phyloP scores from a whole-genome alignment of 148 eudicot species.

The Camellia lanceoleosa region DNA sequence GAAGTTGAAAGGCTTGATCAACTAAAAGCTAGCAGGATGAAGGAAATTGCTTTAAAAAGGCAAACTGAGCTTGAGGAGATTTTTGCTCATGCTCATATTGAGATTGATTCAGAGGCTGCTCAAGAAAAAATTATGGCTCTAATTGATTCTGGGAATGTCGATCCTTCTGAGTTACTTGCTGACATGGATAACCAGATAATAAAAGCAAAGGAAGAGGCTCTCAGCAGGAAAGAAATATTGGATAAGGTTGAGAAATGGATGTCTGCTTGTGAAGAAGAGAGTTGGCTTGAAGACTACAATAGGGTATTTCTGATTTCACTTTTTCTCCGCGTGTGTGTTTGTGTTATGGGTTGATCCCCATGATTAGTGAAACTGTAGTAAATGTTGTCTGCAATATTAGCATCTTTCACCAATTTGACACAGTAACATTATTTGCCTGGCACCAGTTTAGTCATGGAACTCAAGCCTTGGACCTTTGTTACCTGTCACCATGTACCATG shows the following conservation, averaged over 20 bases:
- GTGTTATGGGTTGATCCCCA: neutral
- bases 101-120: constrained; percentile 88
- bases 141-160: constrained; percentile 90
- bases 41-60: constrained; percentile 96
- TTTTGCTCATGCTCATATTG: constrained; percentile 85
- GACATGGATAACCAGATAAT: constrained; percentile 93
- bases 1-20: constrained; percentile 97
- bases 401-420: neutral
- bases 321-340: neutral
- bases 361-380: neutral
- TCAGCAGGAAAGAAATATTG: constrained; percentile 90
- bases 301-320: constrained; percentile 45
- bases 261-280: constrained; percentile 99
- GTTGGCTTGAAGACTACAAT: constrained; percentile 99
- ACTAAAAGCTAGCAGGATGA: constrained; percentile 91
- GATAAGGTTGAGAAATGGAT: constrained; percentile 99
- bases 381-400: neutral
- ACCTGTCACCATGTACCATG: neutral
- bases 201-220: constrained; percentile 91
- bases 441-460: neutral
- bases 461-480: neutral
- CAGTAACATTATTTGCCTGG: neutral
- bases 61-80: constrained; percentile 94
- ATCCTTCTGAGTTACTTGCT: constrained; percentile 87
- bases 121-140: constrained; percentile 69